Evolutionary conservation across 257 asterid species (phyloP), one percentile per base, ranked within the genome.

Genomic region (Hygrophila difformis): DNA sequence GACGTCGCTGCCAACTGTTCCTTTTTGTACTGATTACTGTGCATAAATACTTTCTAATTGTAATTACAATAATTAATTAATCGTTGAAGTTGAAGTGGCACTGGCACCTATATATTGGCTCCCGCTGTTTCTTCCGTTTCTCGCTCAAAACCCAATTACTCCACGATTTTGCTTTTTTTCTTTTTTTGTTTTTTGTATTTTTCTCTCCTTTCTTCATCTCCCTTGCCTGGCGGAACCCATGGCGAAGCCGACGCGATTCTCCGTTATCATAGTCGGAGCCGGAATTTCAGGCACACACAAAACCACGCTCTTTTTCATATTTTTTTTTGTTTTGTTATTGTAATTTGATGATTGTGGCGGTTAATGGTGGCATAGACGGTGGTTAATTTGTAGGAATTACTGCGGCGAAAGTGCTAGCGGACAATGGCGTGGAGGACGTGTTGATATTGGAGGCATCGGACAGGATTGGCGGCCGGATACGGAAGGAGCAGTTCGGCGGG

Each of bases 371-470:
- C 12, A 10, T 33, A 33, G 3, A 2, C 12, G 12, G 37, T 33
- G 37, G 10, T 33, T 33, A 0, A 2, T 5, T 0, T 5, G 37
- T 44, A 84, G 94, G 95, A 41, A 68, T 88, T 45, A 47, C 94
- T 61, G 94, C 97, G 44, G 97, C 93, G 59, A 88, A 84, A 53
- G 63, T 72, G 21, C 63, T 84, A 58, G 76, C 78, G 41, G 93
- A 81, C 55, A 81, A 84, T 61, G 97, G 87, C 12, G 87, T 88
- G 33, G 73, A 77, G 2, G 87, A 88, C 56, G 60, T 88, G 29
- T 17, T 88, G 64, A 78, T 88, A 54, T 37, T 88, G 31, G 95
- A 87, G 69, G 97, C 93, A 55, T 43, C 94, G 59, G 94, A 88
- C 34, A 65, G 81, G 47, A 81, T 88, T 2, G 97, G 95, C 2